phyloP scores from a whole-genome alignment of 164 flowering plant species.

The Liquidambar formosana region DNA sequence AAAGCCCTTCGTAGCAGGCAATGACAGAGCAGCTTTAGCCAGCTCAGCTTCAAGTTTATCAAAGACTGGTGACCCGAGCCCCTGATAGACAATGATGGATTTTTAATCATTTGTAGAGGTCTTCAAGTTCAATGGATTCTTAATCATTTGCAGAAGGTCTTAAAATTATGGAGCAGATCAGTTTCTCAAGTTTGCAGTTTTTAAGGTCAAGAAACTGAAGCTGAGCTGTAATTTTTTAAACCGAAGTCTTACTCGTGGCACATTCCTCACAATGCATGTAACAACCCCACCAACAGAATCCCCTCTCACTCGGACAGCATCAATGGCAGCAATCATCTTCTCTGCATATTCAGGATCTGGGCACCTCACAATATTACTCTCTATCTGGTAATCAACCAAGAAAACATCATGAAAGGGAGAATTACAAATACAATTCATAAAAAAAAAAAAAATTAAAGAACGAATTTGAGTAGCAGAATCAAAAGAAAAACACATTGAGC shows the following conservation, averaged over 20 bases:
- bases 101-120: neutral
- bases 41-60: slow-evolving; percentile 98
- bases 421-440: neutral
- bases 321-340: slow-evolving; percentile 95
- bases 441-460: neutral
- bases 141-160: neutral
- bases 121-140: too few relatives aligned
- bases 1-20: slow-evolving; percentile 96
- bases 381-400: slow-evolving; percentile 54
- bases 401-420: neutral
- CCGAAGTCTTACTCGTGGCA: slow-evolving; percentile 70
- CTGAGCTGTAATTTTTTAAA: neutral
- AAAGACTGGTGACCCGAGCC: slow-evolving; percentile 97
- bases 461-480: neutral
- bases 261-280: slow-evolving; percentile 88
- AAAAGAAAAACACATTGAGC: neutral
- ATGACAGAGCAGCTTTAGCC: slow-evolving; percentile 84
- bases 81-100: slow-evolving; percentile 42
- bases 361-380: slow-evolving; percentile 90
- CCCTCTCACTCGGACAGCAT: slow-evolving; percentile 82
- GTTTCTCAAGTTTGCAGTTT: neutral
- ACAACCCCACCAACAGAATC: slow-evolving; percentile 97
- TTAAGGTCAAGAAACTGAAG: too few relatives aligned
- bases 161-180: neutral
- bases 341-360: slow-evolving; percentile 95